phyloP scores from a whole-genome alignment of 306 rosid genomes.

The Vicia villosa region DNA sequence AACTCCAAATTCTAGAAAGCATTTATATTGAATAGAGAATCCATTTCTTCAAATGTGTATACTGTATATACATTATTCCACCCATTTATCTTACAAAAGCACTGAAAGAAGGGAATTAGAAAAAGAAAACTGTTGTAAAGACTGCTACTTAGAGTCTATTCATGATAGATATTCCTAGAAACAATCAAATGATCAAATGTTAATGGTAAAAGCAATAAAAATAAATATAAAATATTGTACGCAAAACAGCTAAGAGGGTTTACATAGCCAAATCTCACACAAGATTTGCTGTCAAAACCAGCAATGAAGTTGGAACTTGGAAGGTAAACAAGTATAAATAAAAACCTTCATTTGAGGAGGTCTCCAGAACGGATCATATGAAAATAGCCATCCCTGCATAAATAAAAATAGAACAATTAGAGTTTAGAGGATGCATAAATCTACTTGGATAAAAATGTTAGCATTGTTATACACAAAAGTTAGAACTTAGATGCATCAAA shows the following conservation, averaged over 20 bases:
- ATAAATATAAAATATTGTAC: constrained; percentile 5
- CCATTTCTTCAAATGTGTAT: constrained; percentile 8
- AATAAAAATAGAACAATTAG: constrained; percentile 7
- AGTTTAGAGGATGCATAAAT: constrained; percentile 26
- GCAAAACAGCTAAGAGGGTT: constrained; percentile 17
- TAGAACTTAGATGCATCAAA: constrained; percentile 27
- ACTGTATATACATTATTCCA: constrained; percentile 10
- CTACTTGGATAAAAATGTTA: constrained; percentile 25
- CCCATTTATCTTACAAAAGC: constrained; percentile 16
- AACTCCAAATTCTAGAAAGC: constrained; percentile 24
- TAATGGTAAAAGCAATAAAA: constrained; percentile 17
- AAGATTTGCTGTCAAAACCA: constrained; percentile 25
- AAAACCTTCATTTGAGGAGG: constrained; percentile 94
- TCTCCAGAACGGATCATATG: constrained; percentile 93
- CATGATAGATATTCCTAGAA: constrained; percentile 8
- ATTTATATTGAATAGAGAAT: constrained; percentile 7
- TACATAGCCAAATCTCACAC: constrained; percentile 8
- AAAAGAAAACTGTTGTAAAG: background rate
- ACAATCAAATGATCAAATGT: constrained; percentile 20
- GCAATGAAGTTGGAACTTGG: constrained; percentile 7
- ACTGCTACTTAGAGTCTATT: constrained; percentile 20
- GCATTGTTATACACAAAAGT: constrained; percentile 15
- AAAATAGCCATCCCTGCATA: constrained; percentile 84
- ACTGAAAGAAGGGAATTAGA: constrained; percentile 23
- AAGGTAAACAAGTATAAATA: background rate